Base-by-base conservation (phyloP, 192 early-diverging fungal genomes). In the Coemansia sp. region DNA sequence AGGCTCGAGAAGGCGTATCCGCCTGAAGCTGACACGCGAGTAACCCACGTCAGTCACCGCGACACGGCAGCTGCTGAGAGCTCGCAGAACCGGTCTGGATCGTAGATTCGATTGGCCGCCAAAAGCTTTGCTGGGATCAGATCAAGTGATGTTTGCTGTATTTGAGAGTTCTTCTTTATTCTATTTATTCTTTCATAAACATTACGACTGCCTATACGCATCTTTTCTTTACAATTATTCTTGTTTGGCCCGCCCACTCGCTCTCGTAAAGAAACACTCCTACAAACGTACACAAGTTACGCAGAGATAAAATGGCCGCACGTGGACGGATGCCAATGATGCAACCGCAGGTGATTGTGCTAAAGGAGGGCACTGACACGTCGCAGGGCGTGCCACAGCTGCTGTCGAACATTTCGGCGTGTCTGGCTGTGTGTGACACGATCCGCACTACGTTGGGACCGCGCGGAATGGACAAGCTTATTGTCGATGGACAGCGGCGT, bases 321-420 rank as follows among this genome's bases (percentile, higher is more conserved):
- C 76, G 76, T 58, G 57, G 62, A 59, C 68, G 69, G 47, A 62
- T 73, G 59, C 76, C 76, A 57, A 73, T 79, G 76, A 79, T 79
- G 93, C 95, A 96, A 90, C 95, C 97, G 21, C 95, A 96, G 87
- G 96, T 99, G 78, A 97, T 99, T 75, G 88, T 99, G 72, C 89
- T 99, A 52, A 96, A 94, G 82, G 97, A 99, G 81, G 97, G 97
- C 48, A 99, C 97, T 12, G 97, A 99, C 75, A 89, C 93, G 42
- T 97, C 95, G 42, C 97, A 99, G 83, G 97, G 97, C 52, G 93
- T 91, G 71, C 92, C 93, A 36, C 97, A 99, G 78, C 90, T 99
- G 54, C 83, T 99, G 58, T 97, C 95, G 65, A 99, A 99, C 82
- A 96, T 99, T 68, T 93, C 93, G 59, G 95, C 97, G 56, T 95